phyloP scores from a whole-genome alignment of 1,284 basidiomycete species.

The Phaffia rhodozyma region DNA sequence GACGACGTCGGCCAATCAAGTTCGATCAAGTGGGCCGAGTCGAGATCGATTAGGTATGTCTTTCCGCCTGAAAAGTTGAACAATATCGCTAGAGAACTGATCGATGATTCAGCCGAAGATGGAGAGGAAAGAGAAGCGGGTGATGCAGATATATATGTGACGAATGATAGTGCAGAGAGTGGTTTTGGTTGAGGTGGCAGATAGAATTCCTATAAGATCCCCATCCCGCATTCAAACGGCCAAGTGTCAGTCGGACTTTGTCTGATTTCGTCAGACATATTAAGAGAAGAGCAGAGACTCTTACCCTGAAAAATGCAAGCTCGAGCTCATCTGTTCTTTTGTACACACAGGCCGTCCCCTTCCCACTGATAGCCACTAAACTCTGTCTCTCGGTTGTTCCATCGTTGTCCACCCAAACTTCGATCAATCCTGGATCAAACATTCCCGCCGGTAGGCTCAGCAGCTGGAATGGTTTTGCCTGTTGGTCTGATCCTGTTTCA shows the following conservation, averaged over 20 bases:
- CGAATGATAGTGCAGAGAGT: not conserved
- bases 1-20: slow-evolving; percentile 3
- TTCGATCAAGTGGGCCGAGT: not conserved
- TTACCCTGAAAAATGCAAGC: slow-evolving; percentile 2
- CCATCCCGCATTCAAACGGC: too few relatives aligned
- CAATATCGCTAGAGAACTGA: slow-evolving; percentile 3
- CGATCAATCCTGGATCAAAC: too few relatives aligned
- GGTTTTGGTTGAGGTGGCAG: not conserved
- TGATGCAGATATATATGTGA: not conserved
- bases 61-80: slow-evolving; percentile 1
- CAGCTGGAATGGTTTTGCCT: too few relatives aligned
- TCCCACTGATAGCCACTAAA: not conserved
- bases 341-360: not conserved
- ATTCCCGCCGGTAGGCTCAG: too few relatives aligned
- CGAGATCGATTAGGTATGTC: slow-evolving; percentile 5
- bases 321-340: slow-evolving; percentile 1
- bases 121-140: slow-evolving; percentile 3
- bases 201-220: not conserved
- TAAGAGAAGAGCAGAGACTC: not conserved
- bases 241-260: not conserved
- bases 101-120: not conserved
- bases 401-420: too few relatives aligned
- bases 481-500: too few relatives aligned
- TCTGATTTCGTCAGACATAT: not conserved
- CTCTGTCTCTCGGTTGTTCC: not conserved